phyloP scores from a whole-genome alignment of 306 rosid species.

The Rubus idaeus region DNA sequence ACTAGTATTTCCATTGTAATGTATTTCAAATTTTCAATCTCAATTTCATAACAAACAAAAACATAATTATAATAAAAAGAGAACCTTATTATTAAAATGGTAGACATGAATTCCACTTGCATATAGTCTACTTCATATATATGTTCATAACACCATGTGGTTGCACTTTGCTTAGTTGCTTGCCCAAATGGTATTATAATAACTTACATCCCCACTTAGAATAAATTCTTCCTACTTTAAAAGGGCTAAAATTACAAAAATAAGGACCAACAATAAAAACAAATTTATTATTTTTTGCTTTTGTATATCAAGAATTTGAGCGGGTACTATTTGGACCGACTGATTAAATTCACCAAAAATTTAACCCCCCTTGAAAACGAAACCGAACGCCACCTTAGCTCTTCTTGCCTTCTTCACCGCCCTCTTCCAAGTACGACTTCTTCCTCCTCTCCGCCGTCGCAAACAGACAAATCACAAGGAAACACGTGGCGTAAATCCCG shows the following conservation, averaged over 20 bases:
- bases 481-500: constrained; percentile 78
- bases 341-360: not conserved
- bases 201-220: not conserved
- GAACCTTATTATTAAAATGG: not conserved
- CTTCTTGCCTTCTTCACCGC: constrained; percentile 84
- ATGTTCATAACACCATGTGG: not conserved
- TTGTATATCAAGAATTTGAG: constrained; percentile 21
- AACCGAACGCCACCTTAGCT: constrained; percentile 20
- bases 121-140: not conserved
- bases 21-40: too few species aligned
- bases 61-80: not conserved
- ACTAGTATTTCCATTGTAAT: too few species aligned
- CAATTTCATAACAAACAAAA: too few species aligned
- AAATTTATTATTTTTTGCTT: not conserved
- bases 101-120: constrained; percentile 15
- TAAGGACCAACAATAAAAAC: not conserved
- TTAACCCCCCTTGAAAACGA: not conserved
- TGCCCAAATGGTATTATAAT: constrained; percentile 10
- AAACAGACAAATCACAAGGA: constrained; percentile 46
- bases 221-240: not conserved
- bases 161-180: constrained; percentile 22
- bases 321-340: not conserved
- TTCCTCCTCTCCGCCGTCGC: constrained; percentile 69
- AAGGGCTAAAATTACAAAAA: not conserved
- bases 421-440: constrained; percentile 80